A percentile compares a stretch with the other conserved stretches of the same genome.
These are phyloP conservation scores for Trichoderma orchidacearum DNA, from an alignment of 495 filamentous ascomycete genomes.

Conservation along the genomic window DNA sequence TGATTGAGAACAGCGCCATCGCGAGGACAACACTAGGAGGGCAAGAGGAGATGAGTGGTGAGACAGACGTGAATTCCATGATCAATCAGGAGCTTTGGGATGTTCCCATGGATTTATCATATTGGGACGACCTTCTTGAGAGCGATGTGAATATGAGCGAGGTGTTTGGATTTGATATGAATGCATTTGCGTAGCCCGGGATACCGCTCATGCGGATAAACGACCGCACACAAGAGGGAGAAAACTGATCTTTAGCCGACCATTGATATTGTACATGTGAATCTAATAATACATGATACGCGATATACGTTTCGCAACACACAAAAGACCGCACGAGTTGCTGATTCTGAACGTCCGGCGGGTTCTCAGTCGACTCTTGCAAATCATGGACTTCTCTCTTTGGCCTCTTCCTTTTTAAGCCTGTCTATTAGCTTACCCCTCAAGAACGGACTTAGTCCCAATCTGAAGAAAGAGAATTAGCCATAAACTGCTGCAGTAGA, in stretches of 20 bases:
- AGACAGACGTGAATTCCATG: not conserved
- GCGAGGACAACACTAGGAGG: not conserved
- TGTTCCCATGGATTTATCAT: not conserved
- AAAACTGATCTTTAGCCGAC: not conserved
- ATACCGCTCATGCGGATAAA: no score
- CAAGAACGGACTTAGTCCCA: conserved; percentile 44
- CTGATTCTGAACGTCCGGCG: no score
- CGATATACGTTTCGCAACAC: no score
- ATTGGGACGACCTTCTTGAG: not conserved
- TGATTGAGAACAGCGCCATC: not conserved
- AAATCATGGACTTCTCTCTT: not conserved
- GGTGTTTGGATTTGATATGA: not conserved
- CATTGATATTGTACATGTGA: no score
- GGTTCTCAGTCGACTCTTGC: no score
- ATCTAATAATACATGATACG: no score
- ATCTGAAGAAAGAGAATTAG: conserved; percentile 15
- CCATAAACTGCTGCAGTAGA: not conserved
- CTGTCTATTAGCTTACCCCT: conserved; percentile 40
- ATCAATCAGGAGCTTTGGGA: not conserved
- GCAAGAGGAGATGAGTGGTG: not conserved
- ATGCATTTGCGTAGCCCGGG: not conserved
- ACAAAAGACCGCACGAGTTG: no score
- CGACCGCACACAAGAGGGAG: not conserved
- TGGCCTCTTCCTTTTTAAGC: conserved; percentile 24
- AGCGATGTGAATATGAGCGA: not conserved